A percentile compares a stretch with the other conserved stretches of the same genome.
Evolutionary conservation across 768 basidiomycete species (phyloP).

Genomic region (Tephrocybe sp.): DNA sequence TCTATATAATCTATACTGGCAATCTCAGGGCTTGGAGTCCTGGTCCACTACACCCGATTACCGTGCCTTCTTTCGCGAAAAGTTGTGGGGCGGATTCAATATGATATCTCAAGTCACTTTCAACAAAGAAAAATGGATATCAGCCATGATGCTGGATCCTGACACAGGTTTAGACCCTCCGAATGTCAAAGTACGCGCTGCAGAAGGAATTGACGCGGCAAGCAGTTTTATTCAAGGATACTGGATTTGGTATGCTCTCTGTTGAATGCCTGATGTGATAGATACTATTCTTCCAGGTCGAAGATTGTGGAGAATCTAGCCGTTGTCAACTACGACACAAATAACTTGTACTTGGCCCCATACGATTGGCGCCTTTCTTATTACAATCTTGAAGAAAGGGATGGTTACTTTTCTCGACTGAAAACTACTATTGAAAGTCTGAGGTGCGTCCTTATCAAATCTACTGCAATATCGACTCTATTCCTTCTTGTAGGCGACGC

Average conservation of each 20-base stretch:
- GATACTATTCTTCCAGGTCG: conserved; percentile 44
- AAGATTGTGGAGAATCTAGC: conserved; percentile 96
- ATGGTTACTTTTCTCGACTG: conserved; percentile 83
- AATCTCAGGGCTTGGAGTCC: conserved; percentile 72
- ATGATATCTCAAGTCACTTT: conserved; percentile 84
- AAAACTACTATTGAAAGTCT: conserved; percentile 81
- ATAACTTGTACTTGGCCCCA: conserved; percentile 78
- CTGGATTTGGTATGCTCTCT: conserved; percentile 76
- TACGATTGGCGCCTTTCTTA: conserved; percentile 92
- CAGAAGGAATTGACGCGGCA: conserved; percentile 89
- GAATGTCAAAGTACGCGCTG: conserved; percentile 83
- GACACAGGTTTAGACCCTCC: conserved; percentile 88
- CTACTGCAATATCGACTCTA: not conserved
- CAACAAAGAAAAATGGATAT: conserved; percentile 87
- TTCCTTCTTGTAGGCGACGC: conserved; percentile 42
- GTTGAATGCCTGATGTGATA: not conserved
- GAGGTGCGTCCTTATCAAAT: conserved; percentile 39
- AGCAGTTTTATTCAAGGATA: conserved; percentile 87
- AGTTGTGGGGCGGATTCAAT: conserved; percentile 73
- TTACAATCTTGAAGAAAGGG: conserved; percentile 89
- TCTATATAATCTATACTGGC: conserved; percentile 3
- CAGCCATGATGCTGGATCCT: conserved; percentile 87
- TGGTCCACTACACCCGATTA: conserved; percentile 91
- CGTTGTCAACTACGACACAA: conserved; percentile 88
- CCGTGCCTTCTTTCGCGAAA: conserved; percentile 88